Percentiles rank a stretch among this genome's conserved stretches.
Evolutionary conservation across 2,329 filamentous ascomycete species (phyloP).

Genomic region (Arthroderma sp.): DNA sequence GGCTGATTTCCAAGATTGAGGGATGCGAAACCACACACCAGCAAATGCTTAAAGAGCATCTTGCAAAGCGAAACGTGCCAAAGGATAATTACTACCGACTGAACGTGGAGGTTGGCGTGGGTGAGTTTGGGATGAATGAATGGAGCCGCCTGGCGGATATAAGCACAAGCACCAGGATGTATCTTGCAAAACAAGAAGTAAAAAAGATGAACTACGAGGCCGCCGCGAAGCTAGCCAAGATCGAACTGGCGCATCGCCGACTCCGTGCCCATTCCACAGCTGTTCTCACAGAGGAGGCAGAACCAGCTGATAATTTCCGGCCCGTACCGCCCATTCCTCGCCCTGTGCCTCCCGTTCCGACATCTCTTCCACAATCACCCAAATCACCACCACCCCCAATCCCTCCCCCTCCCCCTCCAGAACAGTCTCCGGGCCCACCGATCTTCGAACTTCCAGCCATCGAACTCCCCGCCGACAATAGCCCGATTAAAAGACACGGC

Average conservation of each 20-base stretch:
- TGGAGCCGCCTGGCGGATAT: constrained; percentile 92
- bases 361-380: constrained; percentile 14
- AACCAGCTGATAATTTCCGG: constrained; percentile 8
- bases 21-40: constrained; percentile 85
- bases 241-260: constrained; percentile 60
- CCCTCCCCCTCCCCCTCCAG: constrained; percentile 18
- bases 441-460: constrained; percentile 30
- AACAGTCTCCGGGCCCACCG: constrained; percentile 31
- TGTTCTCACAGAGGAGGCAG: constrained; percentile 15
- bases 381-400: constrained; percentile 16
- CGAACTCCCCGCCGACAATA: constrained; percentile 46
- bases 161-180: constrained; percentile 77
- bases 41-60: constrained; percentile 66
- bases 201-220: constrained; percentile 65
- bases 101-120: constrained; percentile 93
- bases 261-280: constrained; percentile 40
- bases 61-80: constrained; percentile 65
- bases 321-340: constrained; percentile 6
- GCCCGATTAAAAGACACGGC: neutral
- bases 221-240: constrained; percentile 68
- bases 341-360: constrained; percentile 6
- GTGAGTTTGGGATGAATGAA: constrained; percentile 98
- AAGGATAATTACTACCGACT: constrained; percentile 85
- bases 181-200: constrained; percentile 59
- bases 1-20: constrained; percentile 83